phyloP scores from a whole-genome alignment of 129 eudicot genomes.

The Heracleum sosnowskyi region DNA sequence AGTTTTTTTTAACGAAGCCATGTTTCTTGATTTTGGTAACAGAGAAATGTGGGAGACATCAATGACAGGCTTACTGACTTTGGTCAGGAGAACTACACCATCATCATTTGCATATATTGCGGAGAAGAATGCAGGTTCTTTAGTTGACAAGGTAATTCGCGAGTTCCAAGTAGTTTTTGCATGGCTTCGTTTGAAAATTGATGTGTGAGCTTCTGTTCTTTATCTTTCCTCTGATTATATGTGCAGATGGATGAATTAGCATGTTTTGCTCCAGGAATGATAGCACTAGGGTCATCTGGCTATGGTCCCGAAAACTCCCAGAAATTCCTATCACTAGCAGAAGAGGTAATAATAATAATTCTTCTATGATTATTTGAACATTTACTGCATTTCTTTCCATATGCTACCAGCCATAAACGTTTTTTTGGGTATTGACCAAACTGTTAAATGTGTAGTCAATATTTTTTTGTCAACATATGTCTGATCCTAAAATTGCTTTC shows the following conservation, averaged over 20 bases:
- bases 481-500: neutral
- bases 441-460: neutral
- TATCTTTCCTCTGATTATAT: neutral
- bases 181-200: slow-evolving; percentile 7
- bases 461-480: neutral
- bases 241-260: slow-evolving; percentile 94
- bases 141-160: slow-evolving; percentile 62
- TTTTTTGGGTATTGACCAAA: neutral
- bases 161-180: neutral
- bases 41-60: slow-evolving; percentile 99
- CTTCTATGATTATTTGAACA: neutral
- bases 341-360: slow-evolving; percentile 51
- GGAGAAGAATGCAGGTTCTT: slow-evolving; percentile 75
- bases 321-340: slow-evolving; percentile 65
- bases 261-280: slow-evolving; percentile 94
- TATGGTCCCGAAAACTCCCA: slow-evolving; percentile 64
- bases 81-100: slow-evolving; percentile 85
- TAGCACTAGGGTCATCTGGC: slow-evolving; percentile 84
- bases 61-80: slow-evolving; percentile 84
- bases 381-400: neutral
- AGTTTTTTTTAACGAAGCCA: neutral
- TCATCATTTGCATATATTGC: slow-evolving; percentile 81
- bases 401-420: neutral
- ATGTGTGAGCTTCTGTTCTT: neutral
- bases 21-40: slow-evolving; percentile 20